A percentile compares a stretch with the other conserved stretches of the same genome.
These are phyloP conservation scores for Sphaerulina vaccinii DNA, from an alignment of 2,329 filamentous ascomycete genomes.

Conservation along the genomic window DNA sequence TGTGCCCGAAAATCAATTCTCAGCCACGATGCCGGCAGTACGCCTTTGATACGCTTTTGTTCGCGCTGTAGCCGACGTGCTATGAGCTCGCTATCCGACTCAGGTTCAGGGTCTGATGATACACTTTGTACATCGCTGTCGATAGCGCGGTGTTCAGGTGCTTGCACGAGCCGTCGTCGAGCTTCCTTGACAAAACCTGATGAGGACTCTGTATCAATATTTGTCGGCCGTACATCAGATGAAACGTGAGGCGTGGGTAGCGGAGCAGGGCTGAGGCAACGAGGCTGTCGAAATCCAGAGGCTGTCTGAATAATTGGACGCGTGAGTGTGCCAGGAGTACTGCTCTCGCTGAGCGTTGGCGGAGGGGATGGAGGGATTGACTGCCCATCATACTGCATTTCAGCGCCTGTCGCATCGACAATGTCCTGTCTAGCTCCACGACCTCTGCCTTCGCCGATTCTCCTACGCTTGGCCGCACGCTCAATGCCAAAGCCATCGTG, in stretches of 20 bases:
- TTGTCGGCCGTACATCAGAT: conserved; percentile 24
- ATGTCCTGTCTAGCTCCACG: conserved; percentile 5
- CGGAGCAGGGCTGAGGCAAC: conserved; percentile 26
- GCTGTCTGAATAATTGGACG: conserved; percentile 2
- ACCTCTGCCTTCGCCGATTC: background rate
- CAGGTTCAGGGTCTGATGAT: conserved; percentile 9
- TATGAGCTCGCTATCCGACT: conserved; percentile 25
- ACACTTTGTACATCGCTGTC: background rate
- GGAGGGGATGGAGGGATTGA: conserved; percentile 47
- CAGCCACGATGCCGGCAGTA: conserved; percentile 52
- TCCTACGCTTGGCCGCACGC: conserved; percentile 5
- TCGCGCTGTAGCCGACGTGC: conserved; percentile 36
- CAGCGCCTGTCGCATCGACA: background rate
- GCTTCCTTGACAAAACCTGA: conserved; percentile 8
- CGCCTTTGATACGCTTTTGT: conserved; percentile 47
- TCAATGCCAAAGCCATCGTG: background rate
- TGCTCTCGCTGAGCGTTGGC: conserved; percentile 24
- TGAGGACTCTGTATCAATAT: conserved; percentile 13
- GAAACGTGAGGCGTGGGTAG: conserved; percentile 35
- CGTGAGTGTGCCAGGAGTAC: conserved; percentile 2
- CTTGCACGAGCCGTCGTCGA: background rate
- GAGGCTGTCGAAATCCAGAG: conserved; percentile 27
- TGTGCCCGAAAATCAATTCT: conserved; percentile 45
- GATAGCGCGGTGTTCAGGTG: background rate
- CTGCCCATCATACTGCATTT: conserved; percentile 32